Evolutionary conservation across 2,329 filamentous ascomycete genomes (phyloP).

Genomic region (Paraconiothyrium sp.): DNA sequence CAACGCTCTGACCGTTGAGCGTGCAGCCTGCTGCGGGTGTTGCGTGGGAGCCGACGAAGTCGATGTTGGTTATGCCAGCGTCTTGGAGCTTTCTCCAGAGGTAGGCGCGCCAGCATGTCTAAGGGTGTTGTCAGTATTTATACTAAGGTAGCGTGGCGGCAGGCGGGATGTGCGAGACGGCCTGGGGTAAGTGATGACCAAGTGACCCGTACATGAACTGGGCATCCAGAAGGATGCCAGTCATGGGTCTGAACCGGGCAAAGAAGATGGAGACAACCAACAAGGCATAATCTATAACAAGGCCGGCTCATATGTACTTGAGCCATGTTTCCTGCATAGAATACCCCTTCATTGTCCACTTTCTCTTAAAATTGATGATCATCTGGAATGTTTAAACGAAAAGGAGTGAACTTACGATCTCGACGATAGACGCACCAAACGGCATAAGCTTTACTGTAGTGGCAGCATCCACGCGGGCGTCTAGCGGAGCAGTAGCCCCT

Average conservation of each 20-base stretch:
- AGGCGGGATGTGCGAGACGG: not conserved
- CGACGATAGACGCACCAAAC: slow-evolving; percentile 48
- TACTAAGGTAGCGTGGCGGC: no score
- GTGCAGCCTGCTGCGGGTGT: slow-evolving; percentile 26
- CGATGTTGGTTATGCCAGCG: slow-evolving; percentile 36
- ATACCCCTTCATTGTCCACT: not conserved
- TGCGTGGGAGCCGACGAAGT: slow-evolving; percentile 48
- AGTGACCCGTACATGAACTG: not conserved
- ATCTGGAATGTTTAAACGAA: not conserved
- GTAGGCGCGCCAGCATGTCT: slow-evolving; percentile 51
- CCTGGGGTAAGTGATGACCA: not conserved
- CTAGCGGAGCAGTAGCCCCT: slow-evolving; percentile 1
- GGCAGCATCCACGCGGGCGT: slow-evolving; percentile 22
- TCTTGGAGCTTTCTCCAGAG: slow-evolving; percentile 42
- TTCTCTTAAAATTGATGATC: not conserved
- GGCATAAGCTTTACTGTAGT: slow-evolving; percentile 46
- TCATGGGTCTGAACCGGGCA: not conserved
- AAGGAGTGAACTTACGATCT: slow-evolving; percentile 29
- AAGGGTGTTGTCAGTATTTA: not conserved
- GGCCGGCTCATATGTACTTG: no score
- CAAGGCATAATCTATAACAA: not conserved
- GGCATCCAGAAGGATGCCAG: not conserved
- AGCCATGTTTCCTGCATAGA: not conserved
- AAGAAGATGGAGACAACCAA: not conserved
- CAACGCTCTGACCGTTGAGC: slow-evolving; percentile 46